Evolutionary conservation across 768 basidiomycete genomes (phyloP), one percentile per base, ranked within the genome.

Genomic region (Hebeloma cylindrosporum): DNA sequence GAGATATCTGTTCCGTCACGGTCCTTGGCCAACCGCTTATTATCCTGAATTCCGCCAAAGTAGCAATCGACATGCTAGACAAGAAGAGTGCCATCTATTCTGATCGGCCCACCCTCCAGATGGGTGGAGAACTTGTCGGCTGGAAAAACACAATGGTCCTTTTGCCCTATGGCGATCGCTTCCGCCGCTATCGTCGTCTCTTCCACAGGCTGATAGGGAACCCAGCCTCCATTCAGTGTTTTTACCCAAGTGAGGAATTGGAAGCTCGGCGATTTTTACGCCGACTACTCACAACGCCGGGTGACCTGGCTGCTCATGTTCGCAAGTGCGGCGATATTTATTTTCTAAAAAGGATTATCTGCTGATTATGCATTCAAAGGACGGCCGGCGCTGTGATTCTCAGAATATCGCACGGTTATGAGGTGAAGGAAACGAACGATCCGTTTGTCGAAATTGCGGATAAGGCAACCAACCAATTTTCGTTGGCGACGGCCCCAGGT

Each of bases 81-180:
- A 82, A 82, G 64, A 82, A 82, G 54, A 80, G 79, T 48, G 69
- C 77, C 20, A 72, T 78, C 31, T 85, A 84, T 59, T 84, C 83
- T 14, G 83, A 85, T 52, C 77, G 83, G n/a, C 83, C 83, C 36
- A 63, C 62, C 35, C 59, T 74, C 10, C 70, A 72, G 45, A 75
- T 78, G 77, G 77, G 70, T 25, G 78, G 77, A 22, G 75, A 79
- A 52, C 67, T 80, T 16, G 69, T 76, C 22, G 78, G 78, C 29
- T 80, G 78, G 78, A 79, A 77, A 47, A 74, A 78, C 42, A 73
- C 75, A 0, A 69, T 79, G 20, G 77, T 73, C 16, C 68, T 80
- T 33, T 59, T 79, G n/a, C 75, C 73, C n/a, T 80, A 78, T 47
- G 74, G 75, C 45, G 74, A 78, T 53, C 74, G 77, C 35, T 76